Percentiles rank a stretch among this genome's conserved stretches.
phyloP scores from a whole-genome alignment of 2,329 filamentous ascomycete species.

The Hypomyces rosellus region DNA sequence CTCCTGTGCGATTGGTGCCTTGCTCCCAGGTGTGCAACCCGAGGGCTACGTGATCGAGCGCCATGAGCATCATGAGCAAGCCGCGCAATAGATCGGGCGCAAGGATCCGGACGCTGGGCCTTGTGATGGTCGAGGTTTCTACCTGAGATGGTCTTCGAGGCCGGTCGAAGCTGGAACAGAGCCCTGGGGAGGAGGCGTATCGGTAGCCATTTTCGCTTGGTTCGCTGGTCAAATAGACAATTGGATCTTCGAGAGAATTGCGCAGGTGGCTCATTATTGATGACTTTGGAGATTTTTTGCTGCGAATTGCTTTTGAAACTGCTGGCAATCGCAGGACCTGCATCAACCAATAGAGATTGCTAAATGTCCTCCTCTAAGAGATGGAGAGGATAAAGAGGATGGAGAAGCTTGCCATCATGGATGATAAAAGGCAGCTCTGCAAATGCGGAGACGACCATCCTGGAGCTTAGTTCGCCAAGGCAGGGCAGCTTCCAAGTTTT shows the following conservation, averaged over 20 bases:
- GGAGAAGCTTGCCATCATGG: too few species aligned
- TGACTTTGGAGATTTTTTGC: too few species aligned
- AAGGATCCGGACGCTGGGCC: conserved; percentile 25
- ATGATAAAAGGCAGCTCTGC: too few species aligned
- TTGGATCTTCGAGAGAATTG: not conserved
- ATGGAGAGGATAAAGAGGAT: too few species aligned
- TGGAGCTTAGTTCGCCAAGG: too few species aligned
- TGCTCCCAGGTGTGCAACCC: conserved; percentile 35
- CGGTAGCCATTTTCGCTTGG: conserved; percentile 10
- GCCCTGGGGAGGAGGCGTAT: conserved; percentile 11
- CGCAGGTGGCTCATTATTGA: not conserved
- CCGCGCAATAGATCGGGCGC: conserved; percentile 40
- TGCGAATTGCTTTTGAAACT: too few species aligned
- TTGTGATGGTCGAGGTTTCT: not conserved
- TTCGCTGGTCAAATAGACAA: not conserved
- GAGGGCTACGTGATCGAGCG: conserved; percentile 36
- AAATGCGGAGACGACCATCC: too few species aligned
- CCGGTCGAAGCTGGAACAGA: not conserved
- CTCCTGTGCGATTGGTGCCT: conserved; percentile 30
- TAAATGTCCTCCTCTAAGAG: too few species aligned
- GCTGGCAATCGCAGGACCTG: too few species aligned
- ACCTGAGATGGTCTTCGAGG: not conserved
- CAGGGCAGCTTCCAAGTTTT: too few species aligned
- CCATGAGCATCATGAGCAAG: conserved; percentile 39
- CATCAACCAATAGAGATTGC: too few species aligned